Evolutionary conservation across 441 rosid species (phyloP).

Genomic region (Eruca vesicaria): DNA sequence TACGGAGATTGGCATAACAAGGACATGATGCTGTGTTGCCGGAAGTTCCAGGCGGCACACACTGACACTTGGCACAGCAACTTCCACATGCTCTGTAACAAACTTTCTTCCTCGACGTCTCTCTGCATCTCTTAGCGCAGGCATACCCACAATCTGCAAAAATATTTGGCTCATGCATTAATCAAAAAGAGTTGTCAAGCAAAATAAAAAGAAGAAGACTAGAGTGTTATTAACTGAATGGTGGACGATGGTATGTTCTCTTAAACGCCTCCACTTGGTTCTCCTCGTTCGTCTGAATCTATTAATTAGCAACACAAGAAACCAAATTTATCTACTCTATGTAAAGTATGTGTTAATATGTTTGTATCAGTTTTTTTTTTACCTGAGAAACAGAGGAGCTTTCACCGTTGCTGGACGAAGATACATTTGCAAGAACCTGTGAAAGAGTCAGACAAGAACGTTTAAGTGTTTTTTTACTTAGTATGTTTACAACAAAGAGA

Average conservation of each 20-base stretch:
- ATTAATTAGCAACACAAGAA: conserved; percentile 13
- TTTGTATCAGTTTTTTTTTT: not conserved
- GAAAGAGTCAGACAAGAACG: not conserved
- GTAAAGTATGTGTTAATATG: not conserved
- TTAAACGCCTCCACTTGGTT: conserved; percentile 23
- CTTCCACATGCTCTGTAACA: conserved; percentile 65
- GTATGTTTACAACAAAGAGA: conserved; percentile 5
- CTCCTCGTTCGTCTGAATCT: conserved; percentile 29
- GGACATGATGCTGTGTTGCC: conserved; percentile 63
- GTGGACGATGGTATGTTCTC: conserved; percentile 26
- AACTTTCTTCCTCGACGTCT: conserved; percentile 63
- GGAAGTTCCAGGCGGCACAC: conserved; percentile 77
- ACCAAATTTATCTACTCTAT: not conserved
- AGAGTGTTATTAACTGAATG: conserved; percentile 17
- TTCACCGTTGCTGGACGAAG: conserved; percentile 24
- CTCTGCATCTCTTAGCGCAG: conserved; percentile 58
- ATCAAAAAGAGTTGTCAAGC: not conserved
- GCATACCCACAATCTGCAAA: conserved; percentile 52
- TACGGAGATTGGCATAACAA: conserved; percentile 61
- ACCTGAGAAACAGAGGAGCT: conserved; percentile 28
- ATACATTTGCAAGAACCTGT: conserved; percentile 27
- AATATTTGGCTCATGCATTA: not conserved
- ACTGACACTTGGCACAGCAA: conserved; percentile 62
- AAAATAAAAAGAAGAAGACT: not conserved
- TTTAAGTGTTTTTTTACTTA: not conserved